Evolutionary conservation across 768 basidiomycete genomes (phyloP).

Genomic region (Leccinum imitatum): DNA sequence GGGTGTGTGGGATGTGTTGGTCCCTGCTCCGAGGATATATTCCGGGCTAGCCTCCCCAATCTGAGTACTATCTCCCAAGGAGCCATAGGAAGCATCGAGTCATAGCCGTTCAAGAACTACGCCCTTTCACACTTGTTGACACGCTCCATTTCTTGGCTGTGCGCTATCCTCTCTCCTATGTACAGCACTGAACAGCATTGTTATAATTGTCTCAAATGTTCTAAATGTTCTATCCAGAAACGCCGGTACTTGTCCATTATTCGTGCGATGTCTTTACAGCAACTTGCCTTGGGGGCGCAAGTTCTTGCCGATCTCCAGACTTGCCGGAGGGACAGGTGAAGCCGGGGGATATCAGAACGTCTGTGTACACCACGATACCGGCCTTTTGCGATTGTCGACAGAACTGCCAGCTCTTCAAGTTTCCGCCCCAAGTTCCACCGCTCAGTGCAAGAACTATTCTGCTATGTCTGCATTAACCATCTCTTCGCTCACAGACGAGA

Average conservation of each 20-base stretch:
- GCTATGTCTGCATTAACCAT: neutral
- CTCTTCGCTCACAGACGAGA: constrained; percentile 2
- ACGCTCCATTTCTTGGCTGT: neutral
- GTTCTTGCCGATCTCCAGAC: too few relatives aligned
- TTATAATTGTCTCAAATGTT: neutral
- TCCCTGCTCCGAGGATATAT: neutral
- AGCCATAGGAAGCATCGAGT: neutral
- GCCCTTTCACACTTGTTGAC: neutral
- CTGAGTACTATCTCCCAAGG: neutral
- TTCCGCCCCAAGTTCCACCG: neutral
- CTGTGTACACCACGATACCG: neutral
- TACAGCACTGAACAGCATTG: neutral
- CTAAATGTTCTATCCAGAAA: neutral
- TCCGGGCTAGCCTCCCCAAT: neutral
- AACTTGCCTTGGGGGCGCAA: neutral
- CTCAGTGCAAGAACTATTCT: neutral
- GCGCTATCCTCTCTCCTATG: neutral
- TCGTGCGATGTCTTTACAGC: neutral
- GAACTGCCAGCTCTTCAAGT: neutral
- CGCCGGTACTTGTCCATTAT: neutral
- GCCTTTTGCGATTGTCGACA: neutral
- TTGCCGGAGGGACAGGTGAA: neutral
- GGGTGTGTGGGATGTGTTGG: constrained; percentile 29
- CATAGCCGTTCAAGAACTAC: neutral
- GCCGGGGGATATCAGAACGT: neutral